A percentile compares a stretch with the other conserved stretches of the same genome.
phyloP scores from a whole-genome alignment of 2,329 filamentous ascomycete genomes.

The Aspergillus sclerotialis region DNA sequence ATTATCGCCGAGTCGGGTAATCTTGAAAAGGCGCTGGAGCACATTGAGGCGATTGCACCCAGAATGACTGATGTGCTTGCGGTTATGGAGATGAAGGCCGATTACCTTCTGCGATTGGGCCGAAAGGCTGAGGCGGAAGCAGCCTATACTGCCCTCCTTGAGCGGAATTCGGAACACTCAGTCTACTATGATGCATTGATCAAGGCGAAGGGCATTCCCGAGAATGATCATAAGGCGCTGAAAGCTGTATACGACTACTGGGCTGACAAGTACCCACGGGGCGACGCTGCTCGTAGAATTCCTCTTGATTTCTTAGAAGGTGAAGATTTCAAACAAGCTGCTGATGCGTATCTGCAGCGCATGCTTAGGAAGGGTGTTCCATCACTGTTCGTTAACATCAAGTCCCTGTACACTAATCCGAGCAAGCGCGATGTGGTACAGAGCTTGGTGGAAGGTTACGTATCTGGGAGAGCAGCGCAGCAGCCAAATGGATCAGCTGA shows the following conservation, averaged over 20 bases:
- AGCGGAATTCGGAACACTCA: conserved; percentile 81
- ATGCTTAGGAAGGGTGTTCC: conserved; percentile 92
- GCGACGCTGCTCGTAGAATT: conserved; percentile 77
- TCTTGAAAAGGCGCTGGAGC: conserved; percentile 72
- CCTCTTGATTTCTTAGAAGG: conserved; percentile 84
- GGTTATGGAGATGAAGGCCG: conserved; percentile 76
- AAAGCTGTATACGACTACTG: conserved; percentile 77
- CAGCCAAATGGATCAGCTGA: conserved; percentile 44
- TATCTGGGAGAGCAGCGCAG: conserved; percentile 47
- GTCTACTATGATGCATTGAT: conserved; percentile 77
- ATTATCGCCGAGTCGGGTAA: conserved; percentile 90
- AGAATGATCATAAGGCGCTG: conserved; percentile 54
- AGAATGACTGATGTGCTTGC: conserved; percentile 75
- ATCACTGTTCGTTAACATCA: conserved; percentile 93
- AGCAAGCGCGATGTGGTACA: conserved; percentile 73
- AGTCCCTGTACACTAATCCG: conserved; percentile 75
- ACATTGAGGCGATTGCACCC: conserved; percentile 72
- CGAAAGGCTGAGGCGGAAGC: conserved; percentile 72
- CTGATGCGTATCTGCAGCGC: conserved; percentile 68
- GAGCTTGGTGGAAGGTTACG: conserved; percentile 70
- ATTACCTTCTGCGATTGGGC: conserved; percentile 73
- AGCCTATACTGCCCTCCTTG: conserved; percentile 72
- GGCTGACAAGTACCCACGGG: conserved; percentile 70
- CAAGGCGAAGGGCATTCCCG: conserved; percentile 57
- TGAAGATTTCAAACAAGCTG: conserved; percentile 71